Conservation (phyloP, 352 stramenopile species). For the Globisporangium paddicum region DNA sequence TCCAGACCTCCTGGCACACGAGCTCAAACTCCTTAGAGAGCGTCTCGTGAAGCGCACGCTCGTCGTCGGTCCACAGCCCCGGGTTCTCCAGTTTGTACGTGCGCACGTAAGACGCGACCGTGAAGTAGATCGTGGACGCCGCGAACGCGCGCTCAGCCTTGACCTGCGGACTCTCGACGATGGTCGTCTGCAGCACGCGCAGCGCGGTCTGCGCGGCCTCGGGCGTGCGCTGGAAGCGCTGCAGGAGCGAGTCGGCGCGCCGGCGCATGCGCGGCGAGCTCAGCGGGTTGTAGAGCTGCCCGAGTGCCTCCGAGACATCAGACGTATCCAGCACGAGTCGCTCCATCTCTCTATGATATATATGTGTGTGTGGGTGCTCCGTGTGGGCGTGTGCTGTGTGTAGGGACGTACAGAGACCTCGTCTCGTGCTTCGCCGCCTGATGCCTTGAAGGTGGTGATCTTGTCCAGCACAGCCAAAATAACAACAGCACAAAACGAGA, state of each 20-base stretch:
- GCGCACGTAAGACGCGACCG: conserved; percentile 56
- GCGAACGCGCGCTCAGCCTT: conserved; percentile 60
- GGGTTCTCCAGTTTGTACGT: conserved; percentile 72
- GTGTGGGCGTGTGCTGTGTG: background rate
- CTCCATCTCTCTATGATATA: background rate
- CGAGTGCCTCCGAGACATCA: conserved; percentile 53
- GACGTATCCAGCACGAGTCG: conserved; percentile 32
- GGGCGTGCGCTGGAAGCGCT: conserved; percentile 71
- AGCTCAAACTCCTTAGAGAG: conserved; percentile 55
- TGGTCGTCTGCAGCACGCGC: conserved; percentile 45
- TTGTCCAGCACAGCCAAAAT: background rate
- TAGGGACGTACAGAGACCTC: background rate
- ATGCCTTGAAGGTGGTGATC: background rate
- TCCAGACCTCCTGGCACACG: conserved; percentile 74
- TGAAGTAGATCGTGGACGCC: conserved; percentile 69
- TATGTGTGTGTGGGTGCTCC: background rate
- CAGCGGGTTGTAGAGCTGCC: conserved; percentile 70
- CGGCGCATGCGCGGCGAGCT: conserved; percentile 61
- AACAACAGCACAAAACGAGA: too few relatives aligned
- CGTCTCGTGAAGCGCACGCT: conserved; percentile 45
- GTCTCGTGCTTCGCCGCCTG: background rate
- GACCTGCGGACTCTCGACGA: conserved; percentile 31
- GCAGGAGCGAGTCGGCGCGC: conserved; percentile 66
- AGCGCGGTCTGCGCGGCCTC: conserved; percentile 54
- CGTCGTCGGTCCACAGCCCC: conserved; percentile 38